Conservation (phyloP, 345 rosid species). For the Dovyalis caffra region DNA sequence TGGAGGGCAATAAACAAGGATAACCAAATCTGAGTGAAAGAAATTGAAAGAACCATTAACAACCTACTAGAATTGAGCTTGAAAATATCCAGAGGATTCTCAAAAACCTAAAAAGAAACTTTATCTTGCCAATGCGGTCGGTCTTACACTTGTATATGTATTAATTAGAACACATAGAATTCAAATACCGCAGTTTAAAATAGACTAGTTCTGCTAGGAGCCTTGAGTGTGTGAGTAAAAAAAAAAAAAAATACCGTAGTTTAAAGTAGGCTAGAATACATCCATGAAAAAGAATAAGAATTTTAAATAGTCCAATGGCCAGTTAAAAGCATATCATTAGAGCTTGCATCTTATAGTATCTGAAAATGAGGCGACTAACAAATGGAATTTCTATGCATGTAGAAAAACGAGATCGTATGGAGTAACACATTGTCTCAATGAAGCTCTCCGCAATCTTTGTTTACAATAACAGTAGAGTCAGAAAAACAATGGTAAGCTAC, state of each 20-base stretch:
- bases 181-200: background rate
- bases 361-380: too few species aligned
- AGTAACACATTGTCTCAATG: too few species aligned
- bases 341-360: too few species aligned
- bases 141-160: background rate
- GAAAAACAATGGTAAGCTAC: slow-evolving; percentile 26
- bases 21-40: background rate
- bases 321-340: too few species aligned
- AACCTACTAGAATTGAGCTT: background rate
- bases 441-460: background rate
- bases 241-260: background rate
- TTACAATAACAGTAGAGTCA: background rate
- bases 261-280: background rate
- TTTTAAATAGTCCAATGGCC: background rate
- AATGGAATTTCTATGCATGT: background rate
- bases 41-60: background rate
- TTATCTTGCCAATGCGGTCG: background rate
- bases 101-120: background rate
- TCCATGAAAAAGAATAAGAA: background rate
- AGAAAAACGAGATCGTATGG: too few species aligned
- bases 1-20: background rate
- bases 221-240: too few species aligned
- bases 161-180: slow-evolving; percentile 6
- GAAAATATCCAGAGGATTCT: background rate
- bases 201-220: too few species aligned